Percentiles rank a stretch among this genome's conserved stretches.
These are phyloP conservation scores for Blepharisma stoltei DNA, from an alignment of 73 alveolate genomes.

Conservation along the genomic window DNA sequence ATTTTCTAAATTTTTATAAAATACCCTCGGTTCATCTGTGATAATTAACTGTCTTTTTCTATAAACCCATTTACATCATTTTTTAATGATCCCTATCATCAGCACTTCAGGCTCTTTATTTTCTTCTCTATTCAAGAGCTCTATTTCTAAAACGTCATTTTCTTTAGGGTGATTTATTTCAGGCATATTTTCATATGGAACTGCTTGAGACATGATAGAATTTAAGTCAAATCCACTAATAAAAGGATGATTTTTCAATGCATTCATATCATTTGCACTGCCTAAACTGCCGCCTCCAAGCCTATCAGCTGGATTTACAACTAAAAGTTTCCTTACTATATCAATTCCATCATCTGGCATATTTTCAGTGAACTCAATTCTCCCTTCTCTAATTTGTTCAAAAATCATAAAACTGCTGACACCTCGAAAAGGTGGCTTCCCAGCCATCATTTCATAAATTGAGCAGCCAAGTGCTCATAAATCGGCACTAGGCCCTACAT, in stretches of 20 bases:
- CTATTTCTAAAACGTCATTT: slow-evolving; percentile 18
- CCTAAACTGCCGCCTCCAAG: slow-evolving; percentile 79
- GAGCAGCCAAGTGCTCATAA: slow-evolving; percentile 52
- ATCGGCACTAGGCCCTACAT: slow-evolving; percentile 33
- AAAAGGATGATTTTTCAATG: slow-evolving; percentile 13
- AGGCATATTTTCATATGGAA: neutral
- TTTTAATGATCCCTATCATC: neutral
- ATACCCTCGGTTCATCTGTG: slow-evolving; percentile 25
- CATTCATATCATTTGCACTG: slow-evolving; percentile 33
- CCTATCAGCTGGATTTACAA: slow-evolving; percentile 56
- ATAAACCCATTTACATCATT: slow-evolving; percentile 17
- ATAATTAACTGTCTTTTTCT: slow-evolving; percentile 23
- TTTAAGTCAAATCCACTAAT: neutral
- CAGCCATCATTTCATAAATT: slow-evolving; percentile 45
- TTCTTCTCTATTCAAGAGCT: slow-evolving; percentile 3
- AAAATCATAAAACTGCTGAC: slow-evolving; percentile 64
- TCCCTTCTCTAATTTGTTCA: slow-evolving; percentile 51
- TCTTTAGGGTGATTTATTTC: neutral
- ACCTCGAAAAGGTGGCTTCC: slow-evolving; percentile 48
- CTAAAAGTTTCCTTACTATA: slow-evolving; percentile 60
- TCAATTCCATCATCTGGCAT: slow-evolving; percentile 79
- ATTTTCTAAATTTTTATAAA: neutral
- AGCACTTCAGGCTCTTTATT: neutral
- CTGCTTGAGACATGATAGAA: neutral
- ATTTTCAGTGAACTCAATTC: slow-evolving; percentile 57